Conservation (phyloP, 306 rosid species). For the Quercus parvula region DNA sequence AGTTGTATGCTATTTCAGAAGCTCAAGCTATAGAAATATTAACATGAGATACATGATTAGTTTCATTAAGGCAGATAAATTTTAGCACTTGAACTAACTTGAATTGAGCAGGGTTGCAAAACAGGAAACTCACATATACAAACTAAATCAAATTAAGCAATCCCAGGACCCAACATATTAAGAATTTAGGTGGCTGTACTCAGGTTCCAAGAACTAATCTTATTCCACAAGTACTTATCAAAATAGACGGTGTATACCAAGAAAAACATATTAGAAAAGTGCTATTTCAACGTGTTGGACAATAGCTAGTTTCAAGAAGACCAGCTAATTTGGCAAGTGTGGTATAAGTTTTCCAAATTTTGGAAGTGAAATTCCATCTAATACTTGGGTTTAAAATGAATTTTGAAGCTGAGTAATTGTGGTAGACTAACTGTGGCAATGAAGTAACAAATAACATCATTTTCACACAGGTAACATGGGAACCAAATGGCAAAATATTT, state of each 20-base stretch:
- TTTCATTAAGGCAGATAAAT: neutral
- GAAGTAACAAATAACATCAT: neutral
- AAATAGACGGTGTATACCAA: neutral
- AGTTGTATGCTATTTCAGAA: slow-evolving; percentile 1
- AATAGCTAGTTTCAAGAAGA: neutral
- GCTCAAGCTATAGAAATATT: neutral
- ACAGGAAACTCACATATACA: neutral
- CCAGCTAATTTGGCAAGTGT: neutral
- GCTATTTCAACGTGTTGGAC: neutral
- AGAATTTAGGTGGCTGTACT: neutral
- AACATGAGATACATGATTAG: neutral
- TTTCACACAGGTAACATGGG: neutral
- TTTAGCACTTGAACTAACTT: neutral
- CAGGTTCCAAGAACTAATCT: neutral
- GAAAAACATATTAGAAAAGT: neutral
- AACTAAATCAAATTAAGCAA: neutral
- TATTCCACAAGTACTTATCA: neutral
- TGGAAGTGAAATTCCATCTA: neutral
- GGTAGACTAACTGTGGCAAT: neutral
- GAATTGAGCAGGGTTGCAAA: neutral
- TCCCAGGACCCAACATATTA: neutral
- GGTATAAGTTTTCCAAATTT: neutral
- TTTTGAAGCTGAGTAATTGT: neutral
- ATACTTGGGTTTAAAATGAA: neutral
- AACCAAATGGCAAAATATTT: neutral